Percentiles rank a stretch among this genome's conserved stretches.
phyloP scores from a whole-genome alignment of 2,329 filamentous ascomycete species.

The Endoconidiophora polonica region DNA sequence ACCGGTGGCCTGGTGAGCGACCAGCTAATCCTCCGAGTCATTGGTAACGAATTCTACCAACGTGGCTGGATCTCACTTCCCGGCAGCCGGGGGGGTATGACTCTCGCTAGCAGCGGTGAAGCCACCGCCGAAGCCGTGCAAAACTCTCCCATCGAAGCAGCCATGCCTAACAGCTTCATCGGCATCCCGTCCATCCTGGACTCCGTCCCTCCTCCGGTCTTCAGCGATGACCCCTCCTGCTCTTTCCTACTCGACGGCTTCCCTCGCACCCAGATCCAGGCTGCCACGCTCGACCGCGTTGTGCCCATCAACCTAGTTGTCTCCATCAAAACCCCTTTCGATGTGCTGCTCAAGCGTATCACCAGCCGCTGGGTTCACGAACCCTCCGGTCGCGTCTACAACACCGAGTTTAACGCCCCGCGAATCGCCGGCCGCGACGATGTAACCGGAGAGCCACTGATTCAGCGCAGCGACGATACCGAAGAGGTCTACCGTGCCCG shows the following conservation, averaged over 20 bases:
- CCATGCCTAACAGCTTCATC: slow-evolving; percentile 23
- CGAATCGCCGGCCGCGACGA: slow-evolving; percentile 71
- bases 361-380: slow-evolving; percentile 87
- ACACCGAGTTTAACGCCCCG: slow-evolving; percentile 81
- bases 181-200: slow-evolving; percentile 18
- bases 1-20: slow-evolving; percentile 82
- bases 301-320: slow-evolving; percentile 93
- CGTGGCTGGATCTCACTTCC: slow-evolving; percentile 64
- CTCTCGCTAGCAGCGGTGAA: slow-evolving; percentile 14
- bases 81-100: slow-evolving; percentile 16
- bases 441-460: slow-evolving; percentile 71
- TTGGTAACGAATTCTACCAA: slow-evolving; percentile 70
- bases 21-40: slow-evolving; percentile 77
- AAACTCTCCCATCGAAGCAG: slow-evolving; percentile 22
- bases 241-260: slow-evolving; percentile 96
- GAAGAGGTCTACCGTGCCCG: slow-evolving; percentile 72
- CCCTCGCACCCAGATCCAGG: slow-evolving; percentile 73
- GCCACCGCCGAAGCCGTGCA: slow-evolving; percentile 16
- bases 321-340: slow-evolving; percentile 67
- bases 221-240: slow-evolving; percentile 54
- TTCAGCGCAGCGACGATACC: slow-evolving; percentile 70
- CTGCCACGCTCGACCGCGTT: slow-evolving; percentile 56
- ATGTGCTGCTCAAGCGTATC: slow-evolving; percentile 79
- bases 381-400: slow-evolving; percentile 83
- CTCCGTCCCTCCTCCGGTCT: slow-evolving; percentile 25